Evolutionary conservation across 2,329 filamentous ascomycete species (phyloP), one percentile per base, ranked within the genome.

Genomic region (Geosmithia flava): DNA sequence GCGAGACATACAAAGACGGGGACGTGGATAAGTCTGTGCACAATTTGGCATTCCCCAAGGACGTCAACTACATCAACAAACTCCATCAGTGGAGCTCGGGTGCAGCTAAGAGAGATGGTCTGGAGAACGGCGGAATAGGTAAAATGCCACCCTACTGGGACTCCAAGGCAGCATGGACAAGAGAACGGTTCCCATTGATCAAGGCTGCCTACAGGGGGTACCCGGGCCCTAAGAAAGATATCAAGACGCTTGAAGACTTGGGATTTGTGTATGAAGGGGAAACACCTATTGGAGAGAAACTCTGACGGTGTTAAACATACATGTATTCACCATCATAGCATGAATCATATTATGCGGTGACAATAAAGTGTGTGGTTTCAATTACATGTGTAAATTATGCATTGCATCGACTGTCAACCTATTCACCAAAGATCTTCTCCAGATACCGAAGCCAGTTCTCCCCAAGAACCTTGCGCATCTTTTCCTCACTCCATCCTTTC

Each of bases 1-100:
- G 23, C 8, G 23, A 27, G 23, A 27, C 23, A 8, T 27, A 27
- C 8, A 27, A 27, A 27, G 72, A 75, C 20, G 87, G 59, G 67
- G 11, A 64, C 1, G 61, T 58, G n/a, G 52, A 55, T 19, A 65
- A 59, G 20, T 54, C 58, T 7, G 64, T 72, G 13, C 70, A 75
- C 51, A 56, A 64, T 20, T 53, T 74, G 42, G 58, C 58, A 2
- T 70, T 63, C 46, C 78, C 78, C 0, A 69, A 70, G 39, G 80
- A 84, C 55, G 71, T 71, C 0, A 65, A 76, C 3, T 81, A 82
- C 53, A 75, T 83, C 53, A 82, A 83, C 53, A 64, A 65, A 50
- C 59, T 83, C 47, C 65, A 75, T 44, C 64, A 69, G 13, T 72
- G 74, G 65, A 73, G 70, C 16, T 56, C 63, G 10, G 58, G 56